Percentiles rank a stretch among this genome's conserved stretches.
Evolutionary conservation across 306 rosid species (phyloP).

Genomic region (barrel medic (Medicago truncatula)): DNA sequence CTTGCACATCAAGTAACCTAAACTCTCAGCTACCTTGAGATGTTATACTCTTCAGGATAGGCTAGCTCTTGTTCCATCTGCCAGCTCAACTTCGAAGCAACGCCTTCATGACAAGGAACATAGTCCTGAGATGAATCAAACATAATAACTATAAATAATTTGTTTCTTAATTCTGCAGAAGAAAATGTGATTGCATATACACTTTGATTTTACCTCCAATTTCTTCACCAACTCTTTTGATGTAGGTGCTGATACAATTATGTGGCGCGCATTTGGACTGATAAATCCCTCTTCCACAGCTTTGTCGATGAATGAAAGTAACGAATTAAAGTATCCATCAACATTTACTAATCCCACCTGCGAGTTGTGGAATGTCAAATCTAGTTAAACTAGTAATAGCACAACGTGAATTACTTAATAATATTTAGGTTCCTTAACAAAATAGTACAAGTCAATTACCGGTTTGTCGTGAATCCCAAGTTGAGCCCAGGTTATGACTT

Average conservation of each 20-base stretch:
- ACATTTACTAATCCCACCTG: conserved; percentile 97
- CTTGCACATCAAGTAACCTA: conserved; percentile 43
- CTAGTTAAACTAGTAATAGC: conserved; percentile 15
- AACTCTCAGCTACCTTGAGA: conserved; percentile 61
- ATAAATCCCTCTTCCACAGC: conserved; percentile 98
- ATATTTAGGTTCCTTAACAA: not conserved
- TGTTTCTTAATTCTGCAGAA: conserved; percentile 1
- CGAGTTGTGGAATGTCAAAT: conserved; percentile 36
- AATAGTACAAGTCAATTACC: conserved; percentile 49
- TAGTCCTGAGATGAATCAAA: conserved; percentile 68
- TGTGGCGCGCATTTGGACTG: conserved; percentile 92
- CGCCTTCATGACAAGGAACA: conserved; percentile 92
- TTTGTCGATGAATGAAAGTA: conserved; percentile 86
- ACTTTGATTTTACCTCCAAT: conserved; percentile 70
- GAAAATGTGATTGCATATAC: not conserved
- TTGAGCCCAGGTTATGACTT: conserved; percentile 99
- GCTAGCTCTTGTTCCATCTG: conserved; percentile 76
- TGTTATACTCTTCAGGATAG: conserved; percentile 70
- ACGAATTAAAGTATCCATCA: conserved; percentile 92
- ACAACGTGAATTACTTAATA: not conserved
- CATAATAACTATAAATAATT: not conserved
- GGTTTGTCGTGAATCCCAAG: conserved; percentile 99
- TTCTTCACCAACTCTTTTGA: conserved; percentile 90
- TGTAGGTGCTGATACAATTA: conserved; percentile 89
- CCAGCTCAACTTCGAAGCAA: conserved; percentile 90